Evolutionary conservation across 106 monocot genomes (phyloP).

Genomic region (Cymbidium sinense): DNA sequence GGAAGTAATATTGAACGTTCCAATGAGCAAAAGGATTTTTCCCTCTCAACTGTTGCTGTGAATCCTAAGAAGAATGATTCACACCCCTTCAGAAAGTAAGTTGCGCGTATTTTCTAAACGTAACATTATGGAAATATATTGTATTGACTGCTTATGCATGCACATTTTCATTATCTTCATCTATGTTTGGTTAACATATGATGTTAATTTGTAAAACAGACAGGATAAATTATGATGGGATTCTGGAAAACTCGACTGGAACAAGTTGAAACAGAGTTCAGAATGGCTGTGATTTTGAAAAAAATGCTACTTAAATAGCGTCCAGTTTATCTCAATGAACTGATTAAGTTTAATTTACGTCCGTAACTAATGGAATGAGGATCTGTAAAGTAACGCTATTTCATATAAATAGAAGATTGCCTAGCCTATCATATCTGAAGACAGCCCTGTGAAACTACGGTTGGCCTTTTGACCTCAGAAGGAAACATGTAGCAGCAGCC

Average conservation of each 20-base stretch:
- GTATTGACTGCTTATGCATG: too few relatives aligned
- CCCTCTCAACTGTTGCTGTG: slow-evolving; percentile 41
- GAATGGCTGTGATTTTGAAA: background rate
- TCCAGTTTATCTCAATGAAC: background rate
- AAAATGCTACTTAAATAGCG: too few relatives aligned
- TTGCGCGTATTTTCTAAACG: background rate
- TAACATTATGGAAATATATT: too few relatives aligned
- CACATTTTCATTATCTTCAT: too few relatives aligned
- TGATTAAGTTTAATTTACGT: background rate
- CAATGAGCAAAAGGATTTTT: slow-evolving; percentile 30
- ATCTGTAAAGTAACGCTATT: background rate
- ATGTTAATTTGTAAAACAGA: background rate
- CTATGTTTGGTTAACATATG: too few relatives aligned
- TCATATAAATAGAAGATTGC: background rate
- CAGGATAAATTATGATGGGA: slow-evolving; percentile 6
- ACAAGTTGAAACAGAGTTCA: background rate
- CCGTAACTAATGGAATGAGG: background rate
- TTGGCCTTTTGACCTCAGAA: background rate
- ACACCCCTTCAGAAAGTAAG: slow-evolving; percentile 34
- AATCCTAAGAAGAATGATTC: slow-evolving; percentile 42
- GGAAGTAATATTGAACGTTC: slow-evolving; percentile 4
- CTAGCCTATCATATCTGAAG: too few relatives aligned
- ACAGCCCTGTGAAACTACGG: background rate
- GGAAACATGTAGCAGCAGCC: background rate
- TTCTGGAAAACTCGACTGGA: background rate